Evolutionary conservation across 163 green algal species (phyloP), one percentile per base, ranked within the genome.

Genomic region (Chlorella variabilis): DNA sequence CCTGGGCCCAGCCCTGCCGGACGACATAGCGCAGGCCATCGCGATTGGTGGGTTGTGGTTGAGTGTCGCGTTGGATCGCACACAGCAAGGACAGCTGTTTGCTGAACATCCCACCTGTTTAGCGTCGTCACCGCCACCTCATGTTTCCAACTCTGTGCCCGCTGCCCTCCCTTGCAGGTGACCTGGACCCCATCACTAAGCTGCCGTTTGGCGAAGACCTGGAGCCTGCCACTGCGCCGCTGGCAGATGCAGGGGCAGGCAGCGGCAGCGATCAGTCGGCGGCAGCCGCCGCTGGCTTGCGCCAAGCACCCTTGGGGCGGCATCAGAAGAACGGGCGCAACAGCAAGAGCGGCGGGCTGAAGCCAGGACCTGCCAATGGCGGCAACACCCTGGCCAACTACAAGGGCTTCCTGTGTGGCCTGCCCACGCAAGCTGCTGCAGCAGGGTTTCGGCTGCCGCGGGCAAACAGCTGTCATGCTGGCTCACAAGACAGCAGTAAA

Each of bases 151-250:
- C n/a, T n/a, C n/a, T n/a, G n/a, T n/a, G n/a, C 8, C 34, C 34
- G 20, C 62, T 48, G 6, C 29, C 31, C 29, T 11, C 7, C 31
- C 41, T n/a, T 83, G 33, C 87, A 95, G 90, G 90, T 41, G 80
- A 92, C 5, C 34, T 95, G 41, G 84, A 94, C 65, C 92, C 91
- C 9, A 92, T 84, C 39, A 93, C 79, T 2, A 78, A 91, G 77
- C 36, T 87, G 75, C 89, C 89, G 1, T 96, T 89, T 62, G 78
- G 89, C 75, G 77, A 92, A 31, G 71, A 54, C 29, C 71, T 78
- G 51, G 51, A 69, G 51, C 71, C 71, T 11, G 63, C 31, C 51
- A 78, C 71, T 2, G 71, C 71, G 13, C 51, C 36, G 58, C 85
- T 66, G 39, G 75, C 62, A 1, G 75, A 61, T 9, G 59, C 58